Conservation (phyloP, 768 basidiomycete species). For the Mycena latifolia region DNA sequence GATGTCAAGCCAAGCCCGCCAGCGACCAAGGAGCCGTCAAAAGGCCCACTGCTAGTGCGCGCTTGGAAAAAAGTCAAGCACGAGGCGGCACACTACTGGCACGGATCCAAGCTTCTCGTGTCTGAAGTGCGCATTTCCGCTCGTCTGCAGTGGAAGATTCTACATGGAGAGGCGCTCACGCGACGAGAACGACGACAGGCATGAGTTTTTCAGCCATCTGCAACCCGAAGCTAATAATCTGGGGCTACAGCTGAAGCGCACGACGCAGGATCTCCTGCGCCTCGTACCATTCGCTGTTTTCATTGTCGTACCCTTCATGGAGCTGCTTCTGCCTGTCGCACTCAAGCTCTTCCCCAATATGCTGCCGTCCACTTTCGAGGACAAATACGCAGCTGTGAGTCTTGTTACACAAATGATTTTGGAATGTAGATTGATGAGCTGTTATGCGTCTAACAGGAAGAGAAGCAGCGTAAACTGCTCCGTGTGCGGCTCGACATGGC, state of each 20-base stretch:
- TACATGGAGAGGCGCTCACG: conserved; percentile 92
- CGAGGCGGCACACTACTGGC: conserved; percentile 97
- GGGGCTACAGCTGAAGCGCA: conserved; percentile 80
- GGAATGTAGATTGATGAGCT: not conserved
- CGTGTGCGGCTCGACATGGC: conserved; percentile 98
- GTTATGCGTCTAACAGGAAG: conserved; percentile 73
- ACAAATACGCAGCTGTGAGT: conserved; percentile 90
- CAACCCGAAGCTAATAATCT: conserved; percentile 21
- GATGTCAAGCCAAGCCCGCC: conserved; percentile 66
- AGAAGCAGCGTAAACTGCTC: conserved; percentile 96
- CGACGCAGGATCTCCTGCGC: conserved; percentile 92
- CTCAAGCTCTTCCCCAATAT: conserved; percentile 98
- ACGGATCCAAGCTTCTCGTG: conserved; percentile 93
- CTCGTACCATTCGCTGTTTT: conserved; percentile 97
- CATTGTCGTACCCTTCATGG: conserved; percentile 98
- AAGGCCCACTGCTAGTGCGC: conserved; percentile 64
- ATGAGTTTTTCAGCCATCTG: conserved; percentile 30
- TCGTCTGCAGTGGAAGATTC: conserved; percentile 90
- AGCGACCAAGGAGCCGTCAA: conserved; percentile 55
- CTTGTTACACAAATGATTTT: not conserved
- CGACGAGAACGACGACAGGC: conserved; percentile 95
- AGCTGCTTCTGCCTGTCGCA: conserved; percentile 93
- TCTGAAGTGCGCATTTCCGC: conserved; percentile 94
- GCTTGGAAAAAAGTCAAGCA: conserved; percentile 96
- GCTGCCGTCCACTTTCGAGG: conserved; percentile 98